Evolutionary conservation across 2,329 filamentous ascomycete species (phyloP), one percentile per base, ranked within the genome.

Genomic region (Nothophoma quercina): DNA sequence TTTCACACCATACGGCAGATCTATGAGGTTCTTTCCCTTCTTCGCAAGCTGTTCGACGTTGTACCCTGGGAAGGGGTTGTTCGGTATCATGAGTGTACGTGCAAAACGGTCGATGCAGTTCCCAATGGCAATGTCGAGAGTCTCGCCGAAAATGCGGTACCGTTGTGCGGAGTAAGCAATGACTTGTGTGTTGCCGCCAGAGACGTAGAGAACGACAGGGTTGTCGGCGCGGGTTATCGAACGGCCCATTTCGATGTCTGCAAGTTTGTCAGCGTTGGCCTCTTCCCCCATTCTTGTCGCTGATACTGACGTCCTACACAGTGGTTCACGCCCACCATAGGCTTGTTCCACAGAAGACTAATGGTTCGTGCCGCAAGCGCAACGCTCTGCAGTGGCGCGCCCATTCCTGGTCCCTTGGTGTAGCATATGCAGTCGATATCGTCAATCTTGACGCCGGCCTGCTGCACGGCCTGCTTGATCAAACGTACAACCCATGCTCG

Each of bases 71-170:
- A 95, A 95, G 0, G 95, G 95, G 73, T 99, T 93, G 74, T 99
- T 99, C 72, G 89, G 88, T 70, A 99, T 97, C 64, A 85, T 84
- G 39, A 99, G 82, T 3, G 93, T 96, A 64, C 95, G 87, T 25
- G 95, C 95, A 73, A 99, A 98, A 26, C 95, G 87, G 75, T 99
- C 95, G 38, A 99, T 85, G 73, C 95, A 98, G 78, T 99, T 99
- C 4, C 95, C 95, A 9, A 99, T 93, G 12, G 95, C 95, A 61
- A 98, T 98, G 72, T 99, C 95, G 43, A 99, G 86, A 1, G 95
- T 93, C 79, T 99, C 95, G 57, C 95, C 95, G 74, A 99, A 99
- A 72, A 99, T 99, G 51, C 95, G 89, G 79, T 99, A 99, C 51
- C 93, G 85, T 72, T 93, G 90, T 60, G 93, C 90, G 28, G 91